These are phyloP conservation scores for Aspergillus sp. DNA, from an alignment of 2,329 filamentous ascomycete species.

Conservation along the genomic window DNA sequence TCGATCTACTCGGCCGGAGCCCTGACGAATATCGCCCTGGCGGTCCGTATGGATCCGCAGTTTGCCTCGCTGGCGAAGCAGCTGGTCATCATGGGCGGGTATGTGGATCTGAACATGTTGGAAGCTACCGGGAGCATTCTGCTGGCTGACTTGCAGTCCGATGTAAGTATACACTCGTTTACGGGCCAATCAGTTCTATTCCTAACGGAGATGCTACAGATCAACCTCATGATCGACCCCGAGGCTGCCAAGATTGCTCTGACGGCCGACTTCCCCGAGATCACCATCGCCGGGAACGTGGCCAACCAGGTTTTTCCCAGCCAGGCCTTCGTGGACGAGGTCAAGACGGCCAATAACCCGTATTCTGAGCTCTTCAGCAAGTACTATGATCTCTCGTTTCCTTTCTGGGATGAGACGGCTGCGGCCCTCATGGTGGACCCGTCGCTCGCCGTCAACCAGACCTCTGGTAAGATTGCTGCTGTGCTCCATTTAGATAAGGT, in stretches of 20 bases:
- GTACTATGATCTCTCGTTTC: conserved; percentile 40
- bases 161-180: conserved; percentile 17
- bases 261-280: conserved; percentile 48
- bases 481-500: conserved; percentile 2
- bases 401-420: conserved; percentile 50
- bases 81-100: conserved; percentile 52
- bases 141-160: conserved; percentile 27
- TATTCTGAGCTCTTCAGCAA: conserved; percentile 41
- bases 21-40: conserved; percentile 51
- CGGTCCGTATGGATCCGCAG: conserved; percentile 45
- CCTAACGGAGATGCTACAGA: conserved; percentile 31
- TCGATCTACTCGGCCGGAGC: conserved; percentile 49
- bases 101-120: conserved; percentile 45
- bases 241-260: conserved; percentile 53
- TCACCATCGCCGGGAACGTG: conserved; percentile 46
- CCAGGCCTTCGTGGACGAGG: conserved; percentile 39
- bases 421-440: conserved; percentile 40
- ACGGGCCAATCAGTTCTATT: conserved; percentile 13
- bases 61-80: conserved; percentile 49
- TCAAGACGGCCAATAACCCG: conserved; percentile 35
- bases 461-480: conserved; percentile 21
- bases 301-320: conserved; percentile 47
- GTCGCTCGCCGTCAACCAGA: conserved; percentile 37
- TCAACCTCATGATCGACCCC: conserved; percentile 54
- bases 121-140: conserved; percentile 25